Base-by-base conservation (phyloP, 192 early-diverging fungal genomes). In the Podochytrium sp. region DNA sequence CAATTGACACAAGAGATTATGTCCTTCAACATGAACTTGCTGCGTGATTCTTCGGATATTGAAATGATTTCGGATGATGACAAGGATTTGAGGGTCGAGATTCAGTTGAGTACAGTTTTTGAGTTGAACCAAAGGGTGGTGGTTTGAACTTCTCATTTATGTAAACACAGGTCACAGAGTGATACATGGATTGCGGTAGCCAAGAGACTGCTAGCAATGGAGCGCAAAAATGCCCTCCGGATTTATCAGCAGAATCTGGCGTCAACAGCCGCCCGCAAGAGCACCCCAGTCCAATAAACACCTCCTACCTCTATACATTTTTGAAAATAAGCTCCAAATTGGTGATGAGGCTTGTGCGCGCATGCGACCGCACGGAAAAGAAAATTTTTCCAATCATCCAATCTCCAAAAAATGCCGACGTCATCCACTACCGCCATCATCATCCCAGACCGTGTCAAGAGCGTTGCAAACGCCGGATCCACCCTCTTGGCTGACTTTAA, bases 61-160 rank as follows among this genome's bases (percentile, higher is more conserved):
- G 81, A 85, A 30, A 80, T 84, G 81, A 55, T 79, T n/a, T 66
- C 80, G 2, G 86, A 86, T 59, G 84, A 87, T 64, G 65, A 78
- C 27, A 76, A 76, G 65, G 76, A 83, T 29, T 70, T 87, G 32
- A 65, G 83, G 35, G 73, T 74, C 29, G 56, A 80, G 32, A 57
- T 84, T 10, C 76, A 62, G 82, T 87, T 80, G 29, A 75, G 23
- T 27, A 7, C 32, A 63, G 2, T 47, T n/a, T 34, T 62, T 34
- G 62, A 6, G n/a, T 10, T 25, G 5, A 23, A 27, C 30, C 20
- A 2, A 47, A 47, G 5, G 41, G n/a, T 49, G 7, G 41, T 25
- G 20, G 14, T 6, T 62, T 16, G 6, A 23, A 56, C 5, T 18
- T 20, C 14, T 4, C 25, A 37, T 7, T 6, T 35, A 37, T 34